phyloP scores from a whole-genome alignment of 768 basidiomycete genomes.

The Dentipellis sp. region DNA sequence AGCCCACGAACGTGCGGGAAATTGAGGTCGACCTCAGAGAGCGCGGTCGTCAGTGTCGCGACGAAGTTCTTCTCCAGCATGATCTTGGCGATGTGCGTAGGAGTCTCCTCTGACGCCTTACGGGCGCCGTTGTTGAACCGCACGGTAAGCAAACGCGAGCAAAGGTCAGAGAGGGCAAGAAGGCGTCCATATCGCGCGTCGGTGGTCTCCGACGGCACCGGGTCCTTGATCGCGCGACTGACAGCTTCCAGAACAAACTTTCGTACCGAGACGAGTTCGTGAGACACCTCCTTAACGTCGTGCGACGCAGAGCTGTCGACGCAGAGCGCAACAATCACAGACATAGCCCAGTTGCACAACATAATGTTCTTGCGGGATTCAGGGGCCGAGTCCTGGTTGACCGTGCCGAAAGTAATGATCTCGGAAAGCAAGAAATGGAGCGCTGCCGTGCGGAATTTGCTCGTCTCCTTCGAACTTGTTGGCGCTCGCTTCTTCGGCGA shows the following conservation, averaged over 20 bases:
- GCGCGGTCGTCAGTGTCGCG: constrained; percentile 72
- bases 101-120: constrained; percentile 60
- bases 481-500: constrained; percentile 53
- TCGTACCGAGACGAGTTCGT: constrained; percentile 81
- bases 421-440: constrained; percentile 79
- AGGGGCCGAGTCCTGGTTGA: constrained; percentile 50
- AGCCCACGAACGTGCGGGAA: constrained; percentile 85
- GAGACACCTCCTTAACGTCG: constrained; percentile 67
- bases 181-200: constrained; percentile 83
- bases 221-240: constrained; percentile 79
- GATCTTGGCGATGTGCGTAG: constrained; percentile 88
- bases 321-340: constrained; percentile 87
- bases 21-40: constrained; percentile 91
- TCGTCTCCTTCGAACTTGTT: constrained; percentile 53
- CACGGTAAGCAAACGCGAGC: constrained; percentile 78
- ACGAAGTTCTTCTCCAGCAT: constrained; percentile 99
- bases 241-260: constrained; percentile 88
- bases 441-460: constrained; percentile 56
- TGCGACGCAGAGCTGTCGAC: constrained; percentile 63
- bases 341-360: constrained; percentile 81
- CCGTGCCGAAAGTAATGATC: constrained; percentile 67
- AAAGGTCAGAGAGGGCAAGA: constrained; percentile 79
- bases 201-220: constrained; percentile 39
- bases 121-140: constrained; percentile 48
- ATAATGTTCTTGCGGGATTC: constrained; percentile 48